These are phyloP conservation scores for Fraxinus ornus DNA, from an alignment of 305 asterid species.

Conservation along the genomic window DNA sequence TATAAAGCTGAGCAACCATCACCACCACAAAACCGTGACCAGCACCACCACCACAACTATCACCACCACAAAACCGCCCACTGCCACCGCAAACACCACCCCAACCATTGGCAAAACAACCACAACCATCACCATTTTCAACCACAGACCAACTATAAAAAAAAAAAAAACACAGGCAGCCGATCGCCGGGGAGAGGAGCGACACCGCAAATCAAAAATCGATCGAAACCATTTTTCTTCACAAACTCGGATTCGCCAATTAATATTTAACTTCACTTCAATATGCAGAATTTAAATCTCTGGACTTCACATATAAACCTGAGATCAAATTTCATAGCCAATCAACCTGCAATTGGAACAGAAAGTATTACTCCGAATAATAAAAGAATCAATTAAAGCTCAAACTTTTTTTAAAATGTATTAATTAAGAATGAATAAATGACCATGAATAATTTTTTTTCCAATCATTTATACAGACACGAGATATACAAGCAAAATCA, in stretches of 20 bases:
- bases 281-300: background rate
- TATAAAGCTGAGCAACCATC: background rate
- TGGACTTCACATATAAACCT: background rate
- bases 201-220: no score
- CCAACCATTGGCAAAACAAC: no score
- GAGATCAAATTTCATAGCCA: background rate
- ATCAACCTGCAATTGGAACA: background rate
- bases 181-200: no score
- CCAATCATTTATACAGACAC: background rate
- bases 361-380: background rate
- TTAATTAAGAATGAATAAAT: background rate
- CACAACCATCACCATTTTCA: no score
- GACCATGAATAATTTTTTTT: background rate
- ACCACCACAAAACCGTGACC: no score
- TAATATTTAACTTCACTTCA: slow-evolving; percentile 3
- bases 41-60: no score
- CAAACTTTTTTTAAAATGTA: background rate
- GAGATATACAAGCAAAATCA: background rate
- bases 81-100: no score
- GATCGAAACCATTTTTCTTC: slow-evolving; percentile 42
- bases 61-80: no score
- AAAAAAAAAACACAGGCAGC: no score
- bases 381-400: background rate
- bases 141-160: no score
- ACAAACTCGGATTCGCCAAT: slow-evolving; percentile 15